phyloP scores from a whole-genome alignment of 495 filamentous ascomycete species.

The Penicillium odoratum region DNA sequence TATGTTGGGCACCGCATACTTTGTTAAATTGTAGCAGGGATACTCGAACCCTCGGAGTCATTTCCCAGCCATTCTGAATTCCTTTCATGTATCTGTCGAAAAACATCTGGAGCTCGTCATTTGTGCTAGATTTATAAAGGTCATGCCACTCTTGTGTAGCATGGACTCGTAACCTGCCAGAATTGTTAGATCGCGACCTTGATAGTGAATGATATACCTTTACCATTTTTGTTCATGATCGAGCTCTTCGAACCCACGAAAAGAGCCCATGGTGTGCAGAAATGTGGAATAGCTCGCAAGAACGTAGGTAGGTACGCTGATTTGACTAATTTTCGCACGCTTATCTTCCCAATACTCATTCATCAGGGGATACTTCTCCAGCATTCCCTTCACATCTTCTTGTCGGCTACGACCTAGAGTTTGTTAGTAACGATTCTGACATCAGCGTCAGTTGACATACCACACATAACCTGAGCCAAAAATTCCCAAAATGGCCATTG shows the following conservation, averaged over 20 bases:
- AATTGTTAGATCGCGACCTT: too few relatives aligned
- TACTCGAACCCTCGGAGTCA: too few relatives aligned
- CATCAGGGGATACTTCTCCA: constrained; percentile 10
- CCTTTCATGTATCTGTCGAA: not conserved
- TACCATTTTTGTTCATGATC: not conserved
- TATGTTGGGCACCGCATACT: too few relatives aligned
- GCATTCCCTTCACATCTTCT: constrained; percentile 5
- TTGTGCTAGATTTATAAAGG: not conserved
- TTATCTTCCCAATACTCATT: constrained; percentile 30
- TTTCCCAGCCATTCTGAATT: too few relatives aligned
- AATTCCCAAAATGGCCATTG: not conserved
- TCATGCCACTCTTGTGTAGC: not conserved
- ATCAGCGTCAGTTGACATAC: too few relatives aligned
- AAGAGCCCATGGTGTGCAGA: constrained; percentile 7
- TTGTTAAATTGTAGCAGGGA: too few relatives aligned
- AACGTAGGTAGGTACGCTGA: constrained; percentile 6
- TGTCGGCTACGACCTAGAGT: too few relatives aligned
- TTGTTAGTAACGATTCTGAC: too few relatives aligned
- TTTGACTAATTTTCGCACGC: constrained; percentile 6
- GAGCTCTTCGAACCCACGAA: constrained; percentile 3
- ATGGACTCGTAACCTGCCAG: not conserved
- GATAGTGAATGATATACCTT: too few relatives aligned
- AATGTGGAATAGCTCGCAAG: constrained; percentile 21
- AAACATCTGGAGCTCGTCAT: not conserved
- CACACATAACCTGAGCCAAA: too few relatives aligned